A percentile compares a stretch with the other conserved stretches of the same genome.
These are phyloP conservation scores for Aspergillus heteromorphus DNA, from an alignment of 495 filamentous ascomycete genomes.

Conservation along the genomic window DNA sequence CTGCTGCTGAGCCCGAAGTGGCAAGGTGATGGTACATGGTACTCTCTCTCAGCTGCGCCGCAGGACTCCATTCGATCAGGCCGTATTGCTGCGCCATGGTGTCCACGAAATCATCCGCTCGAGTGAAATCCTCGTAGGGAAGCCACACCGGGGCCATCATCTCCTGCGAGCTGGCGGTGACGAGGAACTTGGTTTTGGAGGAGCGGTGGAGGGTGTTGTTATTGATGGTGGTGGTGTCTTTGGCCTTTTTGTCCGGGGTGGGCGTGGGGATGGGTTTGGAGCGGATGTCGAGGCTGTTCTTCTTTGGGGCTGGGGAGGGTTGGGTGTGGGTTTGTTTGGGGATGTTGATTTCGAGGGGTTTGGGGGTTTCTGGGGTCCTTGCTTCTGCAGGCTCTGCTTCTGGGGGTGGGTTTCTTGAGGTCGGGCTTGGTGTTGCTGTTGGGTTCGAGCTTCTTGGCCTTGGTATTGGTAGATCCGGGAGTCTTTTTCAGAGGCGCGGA, in stretches of 20 bases:
- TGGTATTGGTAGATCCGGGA: not conserved
- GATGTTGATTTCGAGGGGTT: not conserved
- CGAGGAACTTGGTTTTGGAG: slow-evolving; percentile 12
- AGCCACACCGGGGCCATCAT: slow-evolving; percentile 12
- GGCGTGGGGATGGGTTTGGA: not conserved
- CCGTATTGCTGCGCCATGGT: slow-evolving; percentile 8
- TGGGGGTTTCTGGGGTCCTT: not conserved
- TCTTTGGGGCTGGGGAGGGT: not conserved
- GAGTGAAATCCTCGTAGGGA: slow-evolving; percentile 11
- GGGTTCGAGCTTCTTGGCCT: not conserved
- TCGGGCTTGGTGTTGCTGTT: not conserved
- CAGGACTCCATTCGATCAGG: not conserved
- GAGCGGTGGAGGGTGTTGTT: too few relatives aligned
- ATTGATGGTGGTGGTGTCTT: too few relatives aligned
- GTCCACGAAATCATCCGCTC: slow-evolving; percentile 9
- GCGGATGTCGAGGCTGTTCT: not conserved
- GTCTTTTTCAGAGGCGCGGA: not conserved
- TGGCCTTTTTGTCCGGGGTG: not conserved
- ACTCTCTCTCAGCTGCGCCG: not conserved
- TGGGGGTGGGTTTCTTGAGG: not conserved
- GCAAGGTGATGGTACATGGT: not conserved
- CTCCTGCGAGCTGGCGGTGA: slow-evolving; percentile 9
- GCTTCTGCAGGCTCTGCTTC: not conserved
- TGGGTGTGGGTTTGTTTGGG: not conserved
- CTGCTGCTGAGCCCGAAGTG: too few relatives aligned